Evolutionary conservation across 148 eudicot genomes (phyloP), one percentile per base, ranked within the genome.

Genomic region (Nepenthes mirabilis): DNA sequence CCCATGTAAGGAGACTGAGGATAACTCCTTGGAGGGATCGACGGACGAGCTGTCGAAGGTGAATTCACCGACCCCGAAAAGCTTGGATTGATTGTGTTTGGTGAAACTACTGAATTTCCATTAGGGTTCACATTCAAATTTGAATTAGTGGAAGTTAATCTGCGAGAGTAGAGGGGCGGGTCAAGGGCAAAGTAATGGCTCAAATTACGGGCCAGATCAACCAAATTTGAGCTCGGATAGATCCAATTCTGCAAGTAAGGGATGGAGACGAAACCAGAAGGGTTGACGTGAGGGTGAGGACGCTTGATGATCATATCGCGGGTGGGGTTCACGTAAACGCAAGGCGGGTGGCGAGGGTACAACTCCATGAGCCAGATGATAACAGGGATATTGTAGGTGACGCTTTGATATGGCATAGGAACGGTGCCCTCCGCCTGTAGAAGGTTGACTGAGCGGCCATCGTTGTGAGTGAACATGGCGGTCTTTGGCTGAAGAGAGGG

Each of bases 391-490:
- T 93, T 93, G 72, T 93, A 93, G 36, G 95, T 80, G 40, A 74
- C 85, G 14, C 67, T 64, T 5, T 77, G 79, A 66, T 55, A 88
- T 8, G 67, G 0, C 82, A 86, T 93, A 1, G 98, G 98, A 33
- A 88, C 70, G 11, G 98, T 93, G 35, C 98, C 98, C 37, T 88
- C 95, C 36, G 91, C 79, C 37, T 86, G 98, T 5, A 93, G 95
- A 58, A 91, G 96, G 52, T 74, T 77, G 50, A 74, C 74, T 34
- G 95, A 66, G 54, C 98, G 88, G 65, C 98, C 96, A n/a, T 88
- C 98, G 85, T 82, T 83, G 85, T 93, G 89, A 2, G 86, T 86
- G 80, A 82, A 93, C 33, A 58, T 52, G 36, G 96, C 88, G 59
- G 96, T 82, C 47, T 86, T 83, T 51, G 88, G 90, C 1, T 75